phyloP scores from a whole-genome alignment of 2,329 filamentous ascomycete species.

The Parasarocladium wereldwijsianum region DNA sequence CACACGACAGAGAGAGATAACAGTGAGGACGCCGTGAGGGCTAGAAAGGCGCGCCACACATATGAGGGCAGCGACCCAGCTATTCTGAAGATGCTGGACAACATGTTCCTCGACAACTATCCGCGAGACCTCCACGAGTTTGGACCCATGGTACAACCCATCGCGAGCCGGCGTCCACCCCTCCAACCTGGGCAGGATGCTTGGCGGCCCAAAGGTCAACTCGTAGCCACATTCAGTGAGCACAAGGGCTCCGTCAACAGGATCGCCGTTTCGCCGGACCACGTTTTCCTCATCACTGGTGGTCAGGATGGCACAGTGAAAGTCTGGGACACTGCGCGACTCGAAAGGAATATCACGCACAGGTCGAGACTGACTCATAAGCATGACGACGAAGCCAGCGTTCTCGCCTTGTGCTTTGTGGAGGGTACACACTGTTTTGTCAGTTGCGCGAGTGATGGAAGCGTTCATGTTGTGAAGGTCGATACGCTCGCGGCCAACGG shows the following conservation, averaged over 20 bases:
- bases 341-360: constrained; percentile 84
- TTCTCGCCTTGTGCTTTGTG: constrained; percentile 77
- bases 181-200: constrained; percentile 19
- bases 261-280: constrained; percentile 72
- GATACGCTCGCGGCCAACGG: constrained; percentile 30
- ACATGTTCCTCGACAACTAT: constrained; percentile 65
- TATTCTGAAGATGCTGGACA: constrained; percentile 60
- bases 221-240: constrained; percentile 81
- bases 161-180: constrained; percentile 22
- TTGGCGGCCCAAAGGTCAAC: constrained; percentile 72
- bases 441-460: constrained; percentile 80
- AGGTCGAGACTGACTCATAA: constrained; percentile 75
- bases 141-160: constrained; percentile 64
- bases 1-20: not conserved
- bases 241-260: constrained; percentile 73
- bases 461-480: constrained; percentile 80
- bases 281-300: constrained; percentile 86
- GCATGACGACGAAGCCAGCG: constrained; percentile 54
- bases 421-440: constrained; percentile 90
- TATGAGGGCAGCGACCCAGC: constrained; percentile 68
- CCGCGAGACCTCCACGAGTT: constrained; percentile 54
- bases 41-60: constrained; percentile 47
- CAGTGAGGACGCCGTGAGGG: constrained; percentile 6
- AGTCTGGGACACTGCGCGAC: constrained; percentile 79
- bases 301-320: constrained; percentile 85